Evolutionary conservation across 495 filamentous ascomycete species (phyloP), one percentile per base, ranked within the genome.

Genomic region (Penicillium atrosanguineum): DNA sequence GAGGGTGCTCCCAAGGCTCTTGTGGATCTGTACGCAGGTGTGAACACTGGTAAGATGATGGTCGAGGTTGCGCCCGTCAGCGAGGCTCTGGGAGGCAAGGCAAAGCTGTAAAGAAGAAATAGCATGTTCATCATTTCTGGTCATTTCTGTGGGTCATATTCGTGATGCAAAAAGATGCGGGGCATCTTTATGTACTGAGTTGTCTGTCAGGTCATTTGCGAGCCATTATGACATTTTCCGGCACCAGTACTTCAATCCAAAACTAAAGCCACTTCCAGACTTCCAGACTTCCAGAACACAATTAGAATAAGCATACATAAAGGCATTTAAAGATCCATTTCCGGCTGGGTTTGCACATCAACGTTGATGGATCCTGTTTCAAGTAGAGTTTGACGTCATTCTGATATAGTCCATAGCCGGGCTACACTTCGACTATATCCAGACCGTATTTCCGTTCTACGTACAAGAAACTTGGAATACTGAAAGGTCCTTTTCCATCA

Each of bases 31-130:
- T 83, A 77, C 57, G 63, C 69, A 16, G 80, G 80, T 43, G 70
- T 56, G 12, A 78, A 82, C 52, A 81, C 78, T 12, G 79, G 79
- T 48, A 79, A 77, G 67, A 75, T 76, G 71, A 75, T 78, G 71
- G 69, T 77, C 0, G 74, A 78, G 55, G 68, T 78, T 16, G 69
- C 67, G 15, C 71, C 74, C 0, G 52, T 71, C 16, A 61, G 56
- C 19, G 68, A 71, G 55, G 67, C 68, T 7, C 31, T 70, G 48
- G 53, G 43, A 31, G 47, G 23, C 15, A 64, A 66, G 58, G 59
- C 70, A 16, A 75, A 69, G 52, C 53, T 75, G 36, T 73, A 64
- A 49, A 47, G 8, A 14, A 34, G 31, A 11, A 7, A 12, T n/a
- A 28, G 29, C 9, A 7, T 48, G 12, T 36, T 28, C 11, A 18